A percentile compares a stretch with the other conserved stretches of the same genome.
These are phyloP conservation scores for Beauveria sp. DNA, from an alignment of 2,329 filamentous ascomycete genomes.

Conservation along the genomic window DNA sequence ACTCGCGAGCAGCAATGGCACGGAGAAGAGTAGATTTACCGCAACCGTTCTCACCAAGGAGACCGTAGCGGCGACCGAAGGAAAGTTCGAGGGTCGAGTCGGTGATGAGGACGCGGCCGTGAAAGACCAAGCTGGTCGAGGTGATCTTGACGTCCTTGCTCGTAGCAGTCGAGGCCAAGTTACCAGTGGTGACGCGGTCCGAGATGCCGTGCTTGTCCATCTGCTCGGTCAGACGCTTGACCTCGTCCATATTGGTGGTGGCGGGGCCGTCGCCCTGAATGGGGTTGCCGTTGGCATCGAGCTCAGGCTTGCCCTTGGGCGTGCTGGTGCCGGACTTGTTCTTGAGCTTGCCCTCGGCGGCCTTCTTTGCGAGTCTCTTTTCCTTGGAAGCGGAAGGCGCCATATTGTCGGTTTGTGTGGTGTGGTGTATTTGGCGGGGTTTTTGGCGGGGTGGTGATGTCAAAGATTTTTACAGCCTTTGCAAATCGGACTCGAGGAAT, in stretches of 20 bases:
- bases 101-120: conserved; percentile 91
- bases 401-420: conserved; percentile 40
- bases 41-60: conserved; percentile 97
- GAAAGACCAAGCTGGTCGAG: conserved; percentile 89
- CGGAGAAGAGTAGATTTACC: conserved; percentile 98
- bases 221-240: conserved; percentile 83
- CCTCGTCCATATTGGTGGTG: conserved; percentile 62
- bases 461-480: neutral
- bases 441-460: neutral
- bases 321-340: conserved; percentile 67
- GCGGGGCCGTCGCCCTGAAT: conserved; percentile 55
- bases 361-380: conserved; percentile 65
- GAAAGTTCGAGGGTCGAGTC: conserved; percentile 91
- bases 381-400: conserved; percentile 65
- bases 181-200: conserved; percentile 96
- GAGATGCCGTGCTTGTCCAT: conserved; percentile 95
- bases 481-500: conserved; percentile 1
- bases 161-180: conserved; percentile 73
- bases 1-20: conserved; percentile 88
- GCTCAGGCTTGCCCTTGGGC: conserved; percentile 60
- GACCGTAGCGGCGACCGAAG: conserved; percentile 85
- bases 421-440: conserved; percentile 12
- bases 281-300: conserved; percentile 56
- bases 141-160: conserved; percentile 97
- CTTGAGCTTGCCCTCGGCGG: conserved; percentile 59